phyloP scores from a whole-genome alignment of 2,329 filamentous ascomycete species.

The Orbilia javanica region DNA sequence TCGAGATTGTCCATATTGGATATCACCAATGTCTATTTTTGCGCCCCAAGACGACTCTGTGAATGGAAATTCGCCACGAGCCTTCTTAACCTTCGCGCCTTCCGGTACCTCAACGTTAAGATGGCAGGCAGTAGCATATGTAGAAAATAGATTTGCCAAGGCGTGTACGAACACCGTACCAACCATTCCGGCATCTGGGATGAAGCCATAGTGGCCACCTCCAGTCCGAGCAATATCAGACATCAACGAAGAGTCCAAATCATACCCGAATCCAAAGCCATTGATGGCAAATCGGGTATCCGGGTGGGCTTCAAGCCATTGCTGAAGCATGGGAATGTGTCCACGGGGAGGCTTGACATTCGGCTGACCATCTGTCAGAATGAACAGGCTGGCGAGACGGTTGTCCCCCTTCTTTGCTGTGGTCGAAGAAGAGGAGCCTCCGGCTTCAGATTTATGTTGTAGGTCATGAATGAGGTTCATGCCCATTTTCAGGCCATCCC shows the following conservation, averaged over 20 bases:
- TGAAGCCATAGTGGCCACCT: conserved; percentile 73
- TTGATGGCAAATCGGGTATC: conserved; percentile 63
- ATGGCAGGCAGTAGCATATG: conserved; percentile 68
- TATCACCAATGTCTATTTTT: conserved; percentile 65
- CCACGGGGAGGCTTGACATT: conserved; percentile 66
- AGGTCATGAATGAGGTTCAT: conserved; percentile 67
- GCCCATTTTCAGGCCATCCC: conserved; percentile 71
- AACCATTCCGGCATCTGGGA: conserved; percentile 74
- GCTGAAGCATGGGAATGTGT: conserved; percentile 70
- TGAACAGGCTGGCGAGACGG: conserved; percentile 63
- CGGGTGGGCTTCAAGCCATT: conserved; percentile 61
- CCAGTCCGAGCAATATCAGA: conserved; percentile 73
- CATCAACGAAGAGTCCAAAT: conserved; percentile 69
- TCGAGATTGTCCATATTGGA: conserved; percentile 74
- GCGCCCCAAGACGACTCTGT: conserved; percentile 52
- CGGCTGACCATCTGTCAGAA: conserved; percentile 63
- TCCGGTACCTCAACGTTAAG: conserved; percentile 64
- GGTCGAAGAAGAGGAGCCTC: conserved; percentile 28
- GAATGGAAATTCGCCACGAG: conserved; percentile 64
- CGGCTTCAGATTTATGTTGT: conserved; percentile 60
- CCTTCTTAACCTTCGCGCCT: conserved; percentile 61
- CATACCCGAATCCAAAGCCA: conserved; percentile 72
- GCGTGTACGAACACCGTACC: conserved; percentile 75
- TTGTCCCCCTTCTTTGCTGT: conserved; percentile 43
- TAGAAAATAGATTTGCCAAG: conserved; percentile 73